phyloP scores from a whole-genome alignment of 2,329 filamentous ascomycete genomes.

The Arthroderma sp. region DNA sequence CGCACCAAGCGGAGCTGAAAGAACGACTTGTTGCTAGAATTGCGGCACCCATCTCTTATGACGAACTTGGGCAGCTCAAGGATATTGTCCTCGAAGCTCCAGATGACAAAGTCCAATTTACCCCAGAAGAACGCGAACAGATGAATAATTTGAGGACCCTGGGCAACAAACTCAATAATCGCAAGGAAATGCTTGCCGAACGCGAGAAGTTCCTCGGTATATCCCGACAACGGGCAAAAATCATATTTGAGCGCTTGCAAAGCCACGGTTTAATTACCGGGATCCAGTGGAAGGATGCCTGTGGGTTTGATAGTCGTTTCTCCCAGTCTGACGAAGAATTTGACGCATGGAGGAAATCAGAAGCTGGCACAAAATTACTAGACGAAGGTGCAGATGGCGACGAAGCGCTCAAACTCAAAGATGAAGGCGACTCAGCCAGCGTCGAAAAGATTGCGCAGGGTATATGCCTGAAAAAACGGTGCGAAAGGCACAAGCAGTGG shows the following conservation, averaged over 20 bases:
- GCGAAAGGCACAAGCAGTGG: constrained; percentile 37
- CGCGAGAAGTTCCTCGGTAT: constrained; percentile 31
- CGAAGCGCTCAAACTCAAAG: constrained; percentile 19
- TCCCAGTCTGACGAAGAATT: constrained; percentile 38
- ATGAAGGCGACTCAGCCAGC: constrained; percentile 14
- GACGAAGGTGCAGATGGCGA: constrained; percentile 24
- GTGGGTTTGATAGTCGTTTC: constrained; percentile 34
- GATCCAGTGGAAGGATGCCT: constrained; percentile 34
- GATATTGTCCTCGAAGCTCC: constrained; percentile 7
- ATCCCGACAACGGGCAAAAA: constrained; percentile 29
- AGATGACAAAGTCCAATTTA: constrained; percentile 9
- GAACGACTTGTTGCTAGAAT: constrained; percentile 6
- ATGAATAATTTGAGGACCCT: constrained; percentile 7
- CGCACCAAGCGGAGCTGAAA: constrained; percentile 15
- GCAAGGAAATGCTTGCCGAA: constrained; percentile 28
- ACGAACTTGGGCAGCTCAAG: not conserved
- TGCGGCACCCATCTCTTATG: not conserved
- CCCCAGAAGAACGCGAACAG: constrained; percentile 11
- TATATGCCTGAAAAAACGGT: constrained; percentile 35
- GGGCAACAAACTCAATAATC: constrained; percentile 12
- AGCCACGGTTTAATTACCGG: not conserved
- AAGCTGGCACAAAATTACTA: constrained; percentile 26
- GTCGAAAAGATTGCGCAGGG: constrained; percentile 25
- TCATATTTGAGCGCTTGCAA: constrained; percentile 31
- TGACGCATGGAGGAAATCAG: constrained; percentile 31